phyloP scores from a whole-genome alignment of 768 basidiomycete genomes.

The Lactifluus piperatus region DNA sequence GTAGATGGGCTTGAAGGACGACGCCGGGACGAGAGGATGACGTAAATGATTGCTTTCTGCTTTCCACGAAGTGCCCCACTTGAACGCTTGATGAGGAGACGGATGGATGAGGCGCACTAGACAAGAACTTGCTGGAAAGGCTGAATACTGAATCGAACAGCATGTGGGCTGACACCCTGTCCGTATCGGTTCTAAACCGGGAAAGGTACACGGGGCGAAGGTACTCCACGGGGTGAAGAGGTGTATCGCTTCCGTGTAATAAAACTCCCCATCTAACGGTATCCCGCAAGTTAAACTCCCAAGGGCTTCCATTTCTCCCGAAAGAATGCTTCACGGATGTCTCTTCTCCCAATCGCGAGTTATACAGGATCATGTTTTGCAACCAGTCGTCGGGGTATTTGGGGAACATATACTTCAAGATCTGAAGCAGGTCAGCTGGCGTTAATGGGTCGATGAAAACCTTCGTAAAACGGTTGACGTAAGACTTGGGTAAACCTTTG shows the following conservation, averaged over 20 bases:
- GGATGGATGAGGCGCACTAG: conserved; percentile 30
- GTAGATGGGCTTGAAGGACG: conserved; percentile 53
- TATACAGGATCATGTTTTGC: conserved; percentile 76
- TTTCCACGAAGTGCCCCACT: conserved; percentile 51
- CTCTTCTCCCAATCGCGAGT: conserved; percentile 57
- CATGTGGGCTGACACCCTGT: conserved; percentile 43
- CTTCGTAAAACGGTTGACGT: conserved; percentile 97
- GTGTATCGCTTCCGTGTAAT: conserved; percentile 28
- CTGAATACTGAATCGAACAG: conserved; percentile 50
- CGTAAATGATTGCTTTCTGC: conserved; percentile 29
- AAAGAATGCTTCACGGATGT: conserved; percentile 57
- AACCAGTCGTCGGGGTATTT: conserved; percentile 44
- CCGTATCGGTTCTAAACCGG: conserved; percentile 70
- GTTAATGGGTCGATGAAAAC: conserved; percentile 87
- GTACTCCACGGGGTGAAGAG: conserved; percentile 48
- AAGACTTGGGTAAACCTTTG: conserved; percentile 95
- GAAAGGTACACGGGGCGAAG: conserved; percentile 72
- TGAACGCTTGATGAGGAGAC: conserved; percentile 45
- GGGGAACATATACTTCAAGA: conserved; percentile 71
- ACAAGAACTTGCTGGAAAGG: conserved; percentile 22
- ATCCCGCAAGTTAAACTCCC: conserved; percentile 98
- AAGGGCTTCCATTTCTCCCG: conserved; percentile 76
- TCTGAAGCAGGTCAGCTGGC: conserved; percentile 62
- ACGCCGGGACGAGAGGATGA: conserved; percentile 35
- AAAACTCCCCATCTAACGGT: conserved; percentile 81